A percentile compares a stretch with the other conserved stretches of the same genome.
Evolutionary conservation across 805 yeast species (phyloP).

Genomic region (Yamadazyma insecticola): DNA sequence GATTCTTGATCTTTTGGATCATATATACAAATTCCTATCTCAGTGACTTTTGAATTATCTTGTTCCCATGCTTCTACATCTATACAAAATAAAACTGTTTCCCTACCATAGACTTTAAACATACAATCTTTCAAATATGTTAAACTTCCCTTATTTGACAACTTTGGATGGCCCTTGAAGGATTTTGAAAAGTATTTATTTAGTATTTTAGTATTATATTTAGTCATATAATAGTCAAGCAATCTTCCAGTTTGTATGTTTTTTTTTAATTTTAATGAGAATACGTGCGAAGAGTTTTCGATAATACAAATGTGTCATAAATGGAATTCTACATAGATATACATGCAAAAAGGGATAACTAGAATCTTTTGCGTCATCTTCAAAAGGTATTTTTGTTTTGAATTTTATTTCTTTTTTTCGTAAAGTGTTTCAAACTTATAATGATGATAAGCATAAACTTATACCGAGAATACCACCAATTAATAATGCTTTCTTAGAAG

Average conservation of each 20-base stretch:
- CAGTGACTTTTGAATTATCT: constrained; percentile 41
- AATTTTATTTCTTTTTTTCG: not conserved
- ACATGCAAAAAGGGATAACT: not conserved
- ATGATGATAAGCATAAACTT: constrained; percentile 7
- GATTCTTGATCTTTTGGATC: constrained; percentile 46
- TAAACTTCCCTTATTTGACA: constrained; percentile 3
- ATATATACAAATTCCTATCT: constrained; percentile 53
- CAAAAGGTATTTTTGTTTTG: not conserved
- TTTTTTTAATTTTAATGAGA: not conserved
- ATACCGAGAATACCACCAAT: constrained; percentile 7
- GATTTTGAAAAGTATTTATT: constrained; percentile 5
- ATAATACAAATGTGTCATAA: not conserved
- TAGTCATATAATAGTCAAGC: not conserved
- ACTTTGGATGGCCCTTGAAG: constrained; percentile 7
- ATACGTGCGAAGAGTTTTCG: too few relatives aligned
- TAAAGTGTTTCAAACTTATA: not conserved
- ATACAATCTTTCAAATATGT: constrained; percentile 8
- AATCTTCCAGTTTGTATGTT: not conserved
- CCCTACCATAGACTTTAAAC: constrained; percentile 14
- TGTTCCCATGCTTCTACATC: constrained; percentile 58
- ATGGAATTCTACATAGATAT: not conserved
- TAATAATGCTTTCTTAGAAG: constrained; percentile 13
- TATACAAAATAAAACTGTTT: constrained; percentile 38
- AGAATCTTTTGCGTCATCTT: not conserved
- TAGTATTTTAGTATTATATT: constrained; percentile 2